Conservation (phyloP, 2,329 filamentous ascomycete genomes). For the Paecilomyces sp. region DNA sequence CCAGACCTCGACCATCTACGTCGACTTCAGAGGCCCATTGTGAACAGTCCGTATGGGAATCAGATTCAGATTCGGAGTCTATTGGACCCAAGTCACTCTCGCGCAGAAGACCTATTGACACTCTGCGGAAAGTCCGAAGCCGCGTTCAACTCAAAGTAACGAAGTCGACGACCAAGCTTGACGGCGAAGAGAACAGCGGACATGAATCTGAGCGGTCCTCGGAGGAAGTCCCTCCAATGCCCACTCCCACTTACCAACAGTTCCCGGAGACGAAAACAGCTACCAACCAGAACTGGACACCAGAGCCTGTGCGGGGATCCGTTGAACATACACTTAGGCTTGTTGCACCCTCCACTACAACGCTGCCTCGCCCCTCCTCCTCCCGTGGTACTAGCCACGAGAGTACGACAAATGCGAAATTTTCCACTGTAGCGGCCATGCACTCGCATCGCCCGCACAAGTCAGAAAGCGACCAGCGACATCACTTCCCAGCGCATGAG, state of each 20-base stretch:
- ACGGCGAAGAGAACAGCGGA: constrained; percentile 11
- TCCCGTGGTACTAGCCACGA: constrained; percentile 17
- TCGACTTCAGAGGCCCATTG: constrained; percentile 24
- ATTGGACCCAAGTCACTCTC: constrained; percentile 27
- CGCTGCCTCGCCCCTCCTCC: constrained; percentile 19
- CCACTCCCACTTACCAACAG: constrained; percentile 10
- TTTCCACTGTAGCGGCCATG: constrained; percentile 27
- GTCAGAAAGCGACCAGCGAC: constrained; percentile 19
- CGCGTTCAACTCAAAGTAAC: constrained; percentile 30
- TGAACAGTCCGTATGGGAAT: constrained; percentile 35
- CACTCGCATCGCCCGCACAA: constrained; percentile 28
- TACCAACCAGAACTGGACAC: constrained; percentile 7
- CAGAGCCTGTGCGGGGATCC: constrained; percentile 18
- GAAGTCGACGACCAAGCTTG: constrained; percentile 28
- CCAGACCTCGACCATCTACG: constrained; percentile 23
- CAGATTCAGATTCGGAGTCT: constrained; percentile 31
- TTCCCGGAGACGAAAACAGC: constrained; percentile 11
- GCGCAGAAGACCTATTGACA: constrained; percentile 28
- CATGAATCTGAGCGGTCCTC: constrained; percentile 11
- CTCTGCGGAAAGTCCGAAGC: constrained; percentile 33
- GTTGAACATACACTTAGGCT: constrained; percentile 26
- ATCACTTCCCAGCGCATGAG: constrained; percentile 16
- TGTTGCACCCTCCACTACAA: constrained; percentile 29
- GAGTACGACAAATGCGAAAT: constrained; percentile 22
- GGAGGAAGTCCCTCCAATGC: constrained; percentile 23